A percentile compares a stretch with the other conserved stretches of the same genome.
Evolutionary conservation across 805 yeast genomes (phyloP).

Genomic region (Tetrapisispora namnaoensis): DNA sequence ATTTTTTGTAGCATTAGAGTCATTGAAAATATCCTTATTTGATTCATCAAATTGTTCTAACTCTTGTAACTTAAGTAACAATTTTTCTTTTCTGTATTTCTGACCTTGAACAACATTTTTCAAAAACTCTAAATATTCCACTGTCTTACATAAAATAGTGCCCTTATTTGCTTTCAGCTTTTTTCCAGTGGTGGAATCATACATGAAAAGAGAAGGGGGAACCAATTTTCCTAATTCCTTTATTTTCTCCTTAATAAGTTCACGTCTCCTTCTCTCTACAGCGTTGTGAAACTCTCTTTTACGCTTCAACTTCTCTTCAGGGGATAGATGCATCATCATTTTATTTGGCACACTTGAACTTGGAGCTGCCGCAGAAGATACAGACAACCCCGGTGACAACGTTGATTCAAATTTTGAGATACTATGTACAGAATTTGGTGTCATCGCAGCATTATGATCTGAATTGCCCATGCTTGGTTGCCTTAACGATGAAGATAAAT

Average conservation of each 20-base stretch:
- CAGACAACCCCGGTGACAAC: neutral
- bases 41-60: slow-evolving; percentile 7
- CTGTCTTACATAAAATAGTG: slow-evolving; percentile 63
- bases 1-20: too few species aligned
- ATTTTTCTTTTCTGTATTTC: slow-evolving; percentile 35
- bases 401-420: neutral
- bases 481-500: slow-evolving; percentile 23
- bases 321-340: slow-evolving; percentile 25
- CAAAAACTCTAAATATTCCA: slow-evolving; percentile 66
- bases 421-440: slow-evolving; percentile 13
- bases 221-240: slow-evolving; percentile 73
- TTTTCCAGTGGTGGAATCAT: slow-evolving; percentile 29
- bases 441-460: slow-evolving; percentile 12
- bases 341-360: slow-evolving; percentile 2
- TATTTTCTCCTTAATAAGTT: slow-evolving; percentile 79
- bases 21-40: neutral
- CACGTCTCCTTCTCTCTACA: slow-evolving; percentile 86
- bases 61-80: slow-evolving; percentile 33
- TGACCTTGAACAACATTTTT: slow-evolving; percentile 52
- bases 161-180: slow-evolving; percentile 79
- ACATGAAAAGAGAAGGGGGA: slow-evolving; percentile 60
- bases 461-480: slow-evolving; percentile 15
- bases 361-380: neutral
- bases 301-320: slow-evolving; percentile 64
- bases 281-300: slow-evolving; percentile 89